Base-by-base conservation (phyloP, 2,329 filamentous ascomycete species). In the Coleophoma crateriformis region DNA sequence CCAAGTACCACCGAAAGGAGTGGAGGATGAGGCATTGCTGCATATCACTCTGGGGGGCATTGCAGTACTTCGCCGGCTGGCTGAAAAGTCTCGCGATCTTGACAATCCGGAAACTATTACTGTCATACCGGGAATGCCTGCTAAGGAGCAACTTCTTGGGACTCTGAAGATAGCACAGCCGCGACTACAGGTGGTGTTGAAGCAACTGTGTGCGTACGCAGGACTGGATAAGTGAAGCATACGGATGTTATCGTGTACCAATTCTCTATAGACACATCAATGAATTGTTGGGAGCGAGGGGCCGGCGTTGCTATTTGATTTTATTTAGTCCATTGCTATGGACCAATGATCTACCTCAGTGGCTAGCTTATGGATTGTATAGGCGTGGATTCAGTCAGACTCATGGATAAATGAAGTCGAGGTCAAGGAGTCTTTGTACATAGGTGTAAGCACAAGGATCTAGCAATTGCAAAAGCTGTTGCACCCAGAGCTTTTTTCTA, bases 21-120 rank as follows among this genome's bases (percentile, higher is more conserved):
- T 68, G 45, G 60, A 65, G 32, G 63, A 63, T 44, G 62, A 64
- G 19, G 48, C 63, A 60, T 57, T 69, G 41, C 54, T 63, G 41
- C 62, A 65, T 19, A 86, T 92, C 34, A 81, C 86, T 4, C 77
- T 82, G 15, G 77, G 87, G 40, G 83, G 84, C 2, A 73, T 90
- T 43, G 79, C 81, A 10, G 76, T 90, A 47, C 67, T 92, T n/a
- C 78, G 79, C 54, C 78, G 79, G 52, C 67, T 92, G 20, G 77
- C 79, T 3, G 85, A 90, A 62, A 90, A 88, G 67, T 79, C 75
- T 33, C 74, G 66, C 61, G 84, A 79, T 64, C 77, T 71, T n/a
- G 76, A 72, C 52, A 71, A 78, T 47, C 65, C 74, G 11, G 64
- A 63, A 6, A 69, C 68, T 8, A 71, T 73, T 33, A 71, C 87